Evolutionary conservation across 2,329 filamentous ascomycete species (phyloP).

Genomic region (Colletotrichum sidae): DNA sequence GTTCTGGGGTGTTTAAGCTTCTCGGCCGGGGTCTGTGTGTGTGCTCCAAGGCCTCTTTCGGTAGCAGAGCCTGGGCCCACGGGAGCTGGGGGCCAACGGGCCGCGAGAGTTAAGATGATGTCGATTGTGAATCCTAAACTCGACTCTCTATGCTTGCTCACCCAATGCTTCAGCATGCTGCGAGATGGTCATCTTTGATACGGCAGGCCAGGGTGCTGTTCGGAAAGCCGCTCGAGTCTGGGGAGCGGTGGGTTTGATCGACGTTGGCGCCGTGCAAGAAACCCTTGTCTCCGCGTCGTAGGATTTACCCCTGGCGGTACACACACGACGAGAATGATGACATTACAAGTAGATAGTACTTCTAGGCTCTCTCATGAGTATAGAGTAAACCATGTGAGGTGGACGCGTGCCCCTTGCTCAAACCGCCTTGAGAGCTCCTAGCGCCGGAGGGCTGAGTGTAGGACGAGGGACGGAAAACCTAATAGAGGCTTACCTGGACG

Average conservation of each 20-base stretch:
- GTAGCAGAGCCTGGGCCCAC: slow-evolving; percentile 18
- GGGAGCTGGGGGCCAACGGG: not conserved
- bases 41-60: not conserved
- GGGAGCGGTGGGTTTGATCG: slow-evolving; percentile 27
- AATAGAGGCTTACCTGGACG: not conserved
- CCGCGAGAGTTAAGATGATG: no score
- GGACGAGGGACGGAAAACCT: not conserved
- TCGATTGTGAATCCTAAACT: no score
- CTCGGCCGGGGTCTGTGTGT: slow-evolving; percentile 9
- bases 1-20: slow-evolving; percentile 16
- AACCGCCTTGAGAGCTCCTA: slow-evolving; percentile 6
- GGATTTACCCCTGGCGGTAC: not conserved
- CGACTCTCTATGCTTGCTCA: no score
- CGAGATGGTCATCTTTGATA: no score
- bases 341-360: not conserved
- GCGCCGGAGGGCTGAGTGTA: slow-evolving; percentile 3
- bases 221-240: not conserved
- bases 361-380: not conserved
- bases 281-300: slow-evolving; percentile 11
- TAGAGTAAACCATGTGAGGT: not conserved
- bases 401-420: not conserved
- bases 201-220: not conserved
- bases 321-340: no score
- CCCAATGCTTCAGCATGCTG: no score
- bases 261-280: slow-evolving; percentile 7